Evolutionary conservation across 305 asterid species (phyloP).

Genomic region (Stenogyne calaminthoides): DNA sequence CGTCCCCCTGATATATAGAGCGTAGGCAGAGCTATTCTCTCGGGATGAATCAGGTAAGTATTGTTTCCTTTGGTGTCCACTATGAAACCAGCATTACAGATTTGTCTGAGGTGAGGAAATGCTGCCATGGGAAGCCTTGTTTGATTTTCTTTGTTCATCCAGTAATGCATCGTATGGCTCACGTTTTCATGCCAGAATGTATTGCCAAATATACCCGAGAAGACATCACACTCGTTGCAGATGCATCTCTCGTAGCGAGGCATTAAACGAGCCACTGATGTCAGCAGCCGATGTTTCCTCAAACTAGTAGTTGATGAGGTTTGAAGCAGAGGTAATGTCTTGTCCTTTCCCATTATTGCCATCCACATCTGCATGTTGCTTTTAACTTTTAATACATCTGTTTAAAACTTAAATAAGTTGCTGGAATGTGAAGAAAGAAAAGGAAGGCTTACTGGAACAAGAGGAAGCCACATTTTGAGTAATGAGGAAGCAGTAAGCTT

Average conservation of each 20-base stretch:
- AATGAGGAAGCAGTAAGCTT: constrained; percentile 45
- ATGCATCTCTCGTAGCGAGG: constrained; percentile 60
- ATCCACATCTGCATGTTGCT: constrained; percentile 43
- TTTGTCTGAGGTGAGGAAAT: constrained; percentile 54
- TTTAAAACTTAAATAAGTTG: no score
- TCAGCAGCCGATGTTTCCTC: constrained; percentile 39
- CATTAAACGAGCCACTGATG: constrained; percentile 42
- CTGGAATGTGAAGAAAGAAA: neutral
- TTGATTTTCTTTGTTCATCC: constrained; percentile 42
- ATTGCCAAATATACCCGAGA: constrained; percentile 63
- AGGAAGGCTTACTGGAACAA: constrained; percentile 48
- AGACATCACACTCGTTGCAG: constrained; percentile 53
- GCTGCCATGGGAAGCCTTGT: constrained; percentile 51
- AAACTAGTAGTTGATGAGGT: constrained; percentile 26
- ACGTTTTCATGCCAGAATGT: constrained; percentile 56
- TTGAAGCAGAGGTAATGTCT: constrained; percentile 39
- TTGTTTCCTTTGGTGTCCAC: constrained; percentile 46
- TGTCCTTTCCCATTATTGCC: constrained; percentile 53
- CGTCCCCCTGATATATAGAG: constrained; percentile 54
- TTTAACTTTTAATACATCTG: no score
- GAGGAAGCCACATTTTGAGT: constrained; percentile 62
- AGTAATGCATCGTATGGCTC: constrained; percentile 41
- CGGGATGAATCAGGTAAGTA: constrained; percentile 50
- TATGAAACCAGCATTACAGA: constrained; percentile 50
- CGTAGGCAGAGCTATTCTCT: constrained; percentile 52